Conservation (phyloP, 2,329 filamentous ascomycete genomes). For the Aspergillaceae sp. region DNA sequence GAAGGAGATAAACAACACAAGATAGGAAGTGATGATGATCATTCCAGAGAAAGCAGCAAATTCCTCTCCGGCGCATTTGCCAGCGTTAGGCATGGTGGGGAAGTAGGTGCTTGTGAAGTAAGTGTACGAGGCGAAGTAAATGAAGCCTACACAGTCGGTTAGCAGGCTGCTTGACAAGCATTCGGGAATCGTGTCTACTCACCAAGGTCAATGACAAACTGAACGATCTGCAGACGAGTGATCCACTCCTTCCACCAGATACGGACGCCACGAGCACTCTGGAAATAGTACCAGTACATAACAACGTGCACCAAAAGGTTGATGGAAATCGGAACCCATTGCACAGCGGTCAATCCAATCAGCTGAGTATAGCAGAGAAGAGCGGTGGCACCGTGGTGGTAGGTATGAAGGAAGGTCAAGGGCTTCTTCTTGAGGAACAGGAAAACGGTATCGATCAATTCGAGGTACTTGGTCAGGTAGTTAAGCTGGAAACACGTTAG, state of each 20-base stretch:
- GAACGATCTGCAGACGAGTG: conserved; percentile 90
- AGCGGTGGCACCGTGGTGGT: conserved; percentile 94
- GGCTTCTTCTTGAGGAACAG: conserved; percentile 99
- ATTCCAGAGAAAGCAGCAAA: conserved; percentile 92
- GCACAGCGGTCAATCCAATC: conserved; percentile 83
- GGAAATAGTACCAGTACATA: conserved; percentile 99
- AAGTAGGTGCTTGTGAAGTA: conserved; percentile 95
- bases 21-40: conserved; percentile 84
- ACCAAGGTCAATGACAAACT: conserved; percentile 96
- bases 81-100: conserved; percentile 70
- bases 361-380: conserved; percentile 97
- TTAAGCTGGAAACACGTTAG: conserved; percentile 61
- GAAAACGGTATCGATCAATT: conserved; percentile 92
- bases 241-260: conserved; percentile 99
- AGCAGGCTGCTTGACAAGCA: conserved; percentile 4
- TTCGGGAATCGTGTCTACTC: conserved; percentile 30
- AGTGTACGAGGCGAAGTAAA: conserved; percentile 98
- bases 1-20: conserved; percentile 97
- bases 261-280: conserved; percentile 85
- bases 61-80: conserved; percentile 88
- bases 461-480: conserved; percentile 96
- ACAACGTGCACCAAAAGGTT: conserved; percentile 93
- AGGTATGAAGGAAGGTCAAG: conserved; percentile 96
- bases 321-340: conserved; percentile 87
- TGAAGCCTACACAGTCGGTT: conserved; percentile 58